Evolutionary conservation across 2,329 filamentous ascomycete species (phyloP).

Genomic region (Cytospora piceicola): DNA sequence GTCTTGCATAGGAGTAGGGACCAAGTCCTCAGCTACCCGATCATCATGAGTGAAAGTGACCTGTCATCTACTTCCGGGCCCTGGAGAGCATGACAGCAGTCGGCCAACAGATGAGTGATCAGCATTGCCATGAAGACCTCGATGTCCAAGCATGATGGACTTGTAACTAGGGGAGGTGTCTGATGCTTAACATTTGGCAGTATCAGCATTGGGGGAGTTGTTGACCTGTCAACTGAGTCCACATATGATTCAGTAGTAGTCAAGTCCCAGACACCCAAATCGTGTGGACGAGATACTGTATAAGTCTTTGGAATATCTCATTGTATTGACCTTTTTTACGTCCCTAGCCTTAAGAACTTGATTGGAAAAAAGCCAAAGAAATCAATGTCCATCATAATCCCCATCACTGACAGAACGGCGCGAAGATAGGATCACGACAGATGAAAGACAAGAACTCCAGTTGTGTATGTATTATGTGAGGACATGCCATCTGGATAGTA

Average conservation of each 20-base stretch:
- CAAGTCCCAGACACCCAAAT: not conserved
- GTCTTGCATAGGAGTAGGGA: not conserved
- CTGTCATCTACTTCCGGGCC: too few relatives aligned
- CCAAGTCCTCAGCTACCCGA: not conserved
- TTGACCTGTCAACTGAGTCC: not conserved
- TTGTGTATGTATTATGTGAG: constrained; percentile 31
- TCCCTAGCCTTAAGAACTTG: constrained; percentile 23
- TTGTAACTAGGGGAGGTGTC: too few relatives aligned
- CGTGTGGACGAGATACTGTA: not conserved
- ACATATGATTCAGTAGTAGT: not conserved
- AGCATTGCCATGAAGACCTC: too few relatives aligned
- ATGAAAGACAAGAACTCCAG: constrained; percentile 25
- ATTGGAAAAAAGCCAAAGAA: constrained; percentile 12
- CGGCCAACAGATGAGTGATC: too few relatives aligned
- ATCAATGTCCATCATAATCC: constrained; percentile 16
- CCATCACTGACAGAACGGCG: constrained; percentile 21
- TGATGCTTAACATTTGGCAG: not conserved
- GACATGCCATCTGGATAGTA: constrained; percentile 23
- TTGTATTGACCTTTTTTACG: constrained; percentile 25
- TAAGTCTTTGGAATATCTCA: constrained; percentile 2
- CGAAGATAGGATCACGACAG: constrained; percentile 19
- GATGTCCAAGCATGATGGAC: too few relatives aligned
- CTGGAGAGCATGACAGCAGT: too few relatives aligned
- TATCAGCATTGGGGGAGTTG: not conserved
- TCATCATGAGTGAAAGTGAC: too few relatives aligned